phyloP scores from a whole-genome alignment of 148 eudicot species.

The Polygonum maritimum region DNA sequence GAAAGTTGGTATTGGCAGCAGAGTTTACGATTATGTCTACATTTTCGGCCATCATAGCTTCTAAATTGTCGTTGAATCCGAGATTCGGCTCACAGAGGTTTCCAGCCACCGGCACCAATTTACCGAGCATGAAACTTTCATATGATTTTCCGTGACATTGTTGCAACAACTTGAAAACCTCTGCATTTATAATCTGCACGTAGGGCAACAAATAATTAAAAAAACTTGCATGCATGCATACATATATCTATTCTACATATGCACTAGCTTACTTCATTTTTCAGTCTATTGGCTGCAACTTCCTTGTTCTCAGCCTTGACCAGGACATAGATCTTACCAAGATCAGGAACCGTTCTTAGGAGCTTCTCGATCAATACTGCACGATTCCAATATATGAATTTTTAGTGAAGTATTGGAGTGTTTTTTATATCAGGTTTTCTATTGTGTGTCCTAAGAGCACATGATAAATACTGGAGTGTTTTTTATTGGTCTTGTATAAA shows the following conservation, averaged over 20 bases:
- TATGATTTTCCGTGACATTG: constrained; percentile 80
- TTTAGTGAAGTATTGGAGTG: no score
- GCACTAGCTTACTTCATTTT: constrained; percentile 73
- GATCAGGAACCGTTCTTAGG: constrained; percentile 78
- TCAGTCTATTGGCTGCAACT: constrained; percentile 58
- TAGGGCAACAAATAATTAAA: neutral
- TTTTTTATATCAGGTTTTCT: no score
- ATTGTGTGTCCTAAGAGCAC: no score
- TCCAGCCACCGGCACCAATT: constrained; percentile 85
- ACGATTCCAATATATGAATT: no score
- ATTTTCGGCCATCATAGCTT: constrained; percentile 39
- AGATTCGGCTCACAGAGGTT: constrained; percentile 76
- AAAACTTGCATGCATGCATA: no score
- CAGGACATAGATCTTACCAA: constrained; percentile 70
- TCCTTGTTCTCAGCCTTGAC: constrained; percentile 81
- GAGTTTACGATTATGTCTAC: constrained; percentile 85
- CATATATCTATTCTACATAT: no score
- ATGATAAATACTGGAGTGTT: no score
- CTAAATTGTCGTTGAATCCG: constrained; percentile 46
- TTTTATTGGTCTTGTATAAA: no score
- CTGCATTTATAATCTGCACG: constrained; percentile 73
- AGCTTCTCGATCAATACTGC: constrained; percentile 92
- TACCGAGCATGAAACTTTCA: constrained; percentile 77
- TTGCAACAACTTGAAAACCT: constrained; percentile 69
- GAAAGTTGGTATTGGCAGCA: constrained; percentile 94